Percentiles rank a stretch among this genome's conserved stretches.
phyloP scores from a whole-genome alignment of 176 grass and related monocot species.

The Cenchrus americanus region DNA sequence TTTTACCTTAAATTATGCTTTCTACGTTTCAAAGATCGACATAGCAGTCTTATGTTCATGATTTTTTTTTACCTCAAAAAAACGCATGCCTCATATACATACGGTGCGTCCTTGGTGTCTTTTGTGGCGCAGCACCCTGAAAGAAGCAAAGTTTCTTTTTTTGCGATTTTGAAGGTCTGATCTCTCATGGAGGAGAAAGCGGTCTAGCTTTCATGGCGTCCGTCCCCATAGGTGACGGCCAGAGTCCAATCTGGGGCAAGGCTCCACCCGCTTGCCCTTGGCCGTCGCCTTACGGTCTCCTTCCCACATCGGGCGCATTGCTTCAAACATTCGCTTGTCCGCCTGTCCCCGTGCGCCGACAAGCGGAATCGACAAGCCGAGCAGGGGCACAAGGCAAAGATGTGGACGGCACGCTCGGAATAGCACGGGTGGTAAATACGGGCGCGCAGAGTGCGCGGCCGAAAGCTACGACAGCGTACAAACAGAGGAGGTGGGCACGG shows the following conservation, averaged over 20 bases:
- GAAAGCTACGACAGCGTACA: not conserved
- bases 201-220: slow-evolving; percentile 7
- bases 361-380: slow-evolving; percentile 27
- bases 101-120: not conserved
- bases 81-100: not conserved
- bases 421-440: slow-evolving; percentile 3
- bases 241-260: slow-evolving; percentile 8
- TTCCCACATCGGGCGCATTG: slow-evolving; percentile 20
- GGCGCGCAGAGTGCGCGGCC: slow-evolving; percentile 4
- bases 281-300: not conserved
- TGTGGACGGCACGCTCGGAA: slow-evolving; percentile 16
- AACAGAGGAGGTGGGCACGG: slow-evolving; percentile 22
- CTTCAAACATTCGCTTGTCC: slow-evolving; percentile 39
- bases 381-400: slow-evolving; percentile 5
- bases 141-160: not conserved
- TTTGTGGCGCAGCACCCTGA: not conserved
- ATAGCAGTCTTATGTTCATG: no score
- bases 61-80: no score
- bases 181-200: not conserved
- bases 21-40: no score
- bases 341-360: slow-evolving; percentile 32
- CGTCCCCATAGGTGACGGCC: not conserved
- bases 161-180: not conserved
- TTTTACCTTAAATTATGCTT: no score
- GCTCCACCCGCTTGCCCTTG: not conserved